Base-by-base conservation (phyloP, 2,329 filamentous ascomycete species). In the Epichloe uncinata region DNA sequence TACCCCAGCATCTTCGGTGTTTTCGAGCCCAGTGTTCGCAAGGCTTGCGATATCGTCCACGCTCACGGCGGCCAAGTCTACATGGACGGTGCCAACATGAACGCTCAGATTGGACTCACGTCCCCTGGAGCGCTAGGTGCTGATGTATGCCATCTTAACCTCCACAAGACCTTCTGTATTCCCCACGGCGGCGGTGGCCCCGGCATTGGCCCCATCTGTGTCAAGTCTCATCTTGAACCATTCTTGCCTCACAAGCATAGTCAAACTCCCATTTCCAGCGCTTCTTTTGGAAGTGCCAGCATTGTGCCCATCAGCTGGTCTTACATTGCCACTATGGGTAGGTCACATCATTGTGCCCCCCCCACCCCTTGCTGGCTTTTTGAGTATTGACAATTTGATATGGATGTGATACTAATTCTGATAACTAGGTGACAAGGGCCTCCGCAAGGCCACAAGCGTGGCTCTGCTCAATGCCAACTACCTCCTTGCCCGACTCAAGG, bases 71-170 rank as follows among this genome's bases (percentile, higher is more conserved):
- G 91, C 9, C 87, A 94, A 63, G 91, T 97, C 15, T 97, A 96
- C 73, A 96, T 97, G 91, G 91, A 97, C 64, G 91, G 91, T 45
- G 91, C 91, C 56, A 97, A 97, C 72, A 93, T 96, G 88, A 97
- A 96, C 63, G 91, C 91, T 16, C 91, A 97, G 68, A 96, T 97
- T 55, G 91, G 91, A 12, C 78, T 97, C 11, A 95, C 88, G 72
- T 95, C 88, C 0, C 91, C 91, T 2, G 91, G 91, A 38, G 89
- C 94, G 66, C 95, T 97, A 57, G 91, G 91, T 18, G 91, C 91
- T 34, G 91, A 97, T 64, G 90, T 96, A 38, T 97, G 91, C 77
- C 91, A 96, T 72, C 75, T 97, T 52, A 97, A 97, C 69, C 77
- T 97, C 41, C 91, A 97, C 79, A 97, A 97, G 78, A 97, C 91